phyloP scores from a whole-genome alignment of 176 grass and related monocot species.

The Oryza nivara region DNA sequence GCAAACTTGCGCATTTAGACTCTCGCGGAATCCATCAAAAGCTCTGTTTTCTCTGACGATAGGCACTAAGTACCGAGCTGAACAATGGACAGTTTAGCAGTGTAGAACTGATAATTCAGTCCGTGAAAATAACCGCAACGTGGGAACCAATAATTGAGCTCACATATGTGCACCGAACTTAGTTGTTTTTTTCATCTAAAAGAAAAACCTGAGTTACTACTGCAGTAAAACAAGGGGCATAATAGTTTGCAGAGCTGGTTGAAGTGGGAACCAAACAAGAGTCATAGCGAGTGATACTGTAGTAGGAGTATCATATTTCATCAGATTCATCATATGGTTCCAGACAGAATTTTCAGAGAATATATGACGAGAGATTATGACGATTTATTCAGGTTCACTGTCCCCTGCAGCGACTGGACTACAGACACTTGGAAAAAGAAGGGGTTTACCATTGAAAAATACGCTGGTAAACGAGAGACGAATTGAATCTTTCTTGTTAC shows the following conservation, averaged over 20 bases:
- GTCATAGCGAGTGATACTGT: background rate
- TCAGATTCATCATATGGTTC: background rate
- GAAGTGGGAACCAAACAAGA: background rate
- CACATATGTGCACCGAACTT: background rate
- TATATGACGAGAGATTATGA: conserved; percentile 31
- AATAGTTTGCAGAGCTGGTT: background rate
- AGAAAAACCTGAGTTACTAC: too few relatives aligned
- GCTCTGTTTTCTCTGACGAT: background rate
- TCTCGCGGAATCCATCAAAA: background rate
- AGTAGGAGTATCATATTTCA: background rate
- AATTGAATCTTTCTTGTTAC: conserved; percentile 71
- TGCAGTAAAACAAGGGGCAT: too few relatives aligned
- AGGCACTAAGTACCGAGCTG: background rate
- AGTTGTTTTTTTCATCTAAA: too few relatives aligned
- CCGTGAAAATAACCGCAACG: background rate
- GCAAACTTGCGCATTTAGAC: background rate
- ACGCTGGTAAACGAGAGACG: conserved; percentile 82
- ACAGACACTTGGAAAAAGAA: conserved; percentile 58
- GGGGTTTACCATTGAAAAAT: conserved; percentile 83
- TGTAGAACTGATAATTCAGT: background rate
- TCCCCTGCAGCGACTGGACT: conserved; percentile 55
- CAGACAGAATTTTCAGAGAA: background rate
- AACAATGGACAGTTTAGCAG: background rate
- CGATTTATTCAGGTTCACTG: conserved; percentile 56
- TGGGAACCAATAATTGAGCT: background rate